Percentiles rank a stretch among this genome's conserved stretches.
Evolutionary conservation across 441 rosid species (phyloP).

Genomic region (Macaranga tanarius): DNA sequence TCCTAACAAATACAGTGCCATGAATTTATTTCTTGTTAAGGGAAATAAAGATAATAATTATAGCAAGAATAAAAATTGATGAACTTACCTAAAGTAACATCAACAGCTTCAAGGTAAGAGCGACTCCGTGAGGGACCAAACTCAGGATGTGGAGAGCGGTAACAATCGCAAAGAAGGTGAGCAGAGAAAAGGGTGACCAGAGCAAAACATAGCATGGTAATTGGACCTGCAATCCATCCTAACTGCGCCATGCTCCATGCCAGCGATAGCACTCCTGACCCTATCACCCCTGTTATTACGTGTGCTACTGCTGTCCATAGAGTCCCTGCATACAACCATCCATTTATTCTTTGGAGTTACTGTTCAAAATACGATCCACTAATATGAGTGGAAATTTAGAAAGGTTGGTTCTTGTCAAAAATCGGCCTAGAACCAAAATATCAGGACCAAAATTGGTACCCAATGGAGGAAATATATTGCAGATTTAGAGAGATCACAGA

Average conservation of each 20-base stretch:
- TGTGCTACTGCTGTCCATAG: slow-evolving; percentile 48
- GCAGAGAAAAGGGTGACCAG: slow-evolving; percentile 25
- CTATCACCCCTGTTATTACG: slow-evolving; percentile 50
- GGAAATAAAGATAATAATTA: too few relatives aligned
- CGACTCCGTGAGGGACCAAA: slow-evolving; percentile 35
- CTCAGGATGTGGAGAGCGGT: slow-evolving; percentile 44
- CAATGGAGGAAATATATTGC: too few relatives aligned
- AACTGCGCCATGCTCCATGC: slow-evolving; percentile 51
- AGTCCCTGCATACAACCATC: slow-evolving; percentile 21
- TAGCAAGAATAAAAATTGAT: not conserved
- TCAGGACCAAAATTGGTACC: too few relatives aligned
- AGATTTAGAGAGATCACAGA: too few relatives aligned
- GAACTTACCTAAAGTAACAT: slow-evolving; percentile 32
- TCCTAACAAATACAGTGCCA: too few relatives aligned
- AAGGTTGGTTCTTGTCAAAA: too few relatives aligned
- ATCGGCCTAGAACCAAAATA: too few relatives aligned
- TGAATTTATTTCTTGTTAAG: too few relatives aligned
- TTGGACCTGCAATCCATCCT: slow-evolving; percentile 52
- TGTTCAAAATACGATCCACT: too few relatives aligned
- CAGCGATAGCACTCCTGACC: slow-evolving; percentile 47
- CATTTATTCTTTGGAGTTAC: not conserved
- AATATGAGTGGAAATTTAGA: too few relatives aligned
- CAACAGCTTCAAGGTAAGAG: slow-evolving; percentile 40
- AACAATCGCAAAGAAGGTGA: slow-evolving; percentile 34
- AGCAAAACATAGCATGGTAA: slow-evolving; percentile 34